Evolutionary conservation across 1,284 basidiomycete genomes (phyloP).

Genomic region (Ustilago xerochloae): DNA sequence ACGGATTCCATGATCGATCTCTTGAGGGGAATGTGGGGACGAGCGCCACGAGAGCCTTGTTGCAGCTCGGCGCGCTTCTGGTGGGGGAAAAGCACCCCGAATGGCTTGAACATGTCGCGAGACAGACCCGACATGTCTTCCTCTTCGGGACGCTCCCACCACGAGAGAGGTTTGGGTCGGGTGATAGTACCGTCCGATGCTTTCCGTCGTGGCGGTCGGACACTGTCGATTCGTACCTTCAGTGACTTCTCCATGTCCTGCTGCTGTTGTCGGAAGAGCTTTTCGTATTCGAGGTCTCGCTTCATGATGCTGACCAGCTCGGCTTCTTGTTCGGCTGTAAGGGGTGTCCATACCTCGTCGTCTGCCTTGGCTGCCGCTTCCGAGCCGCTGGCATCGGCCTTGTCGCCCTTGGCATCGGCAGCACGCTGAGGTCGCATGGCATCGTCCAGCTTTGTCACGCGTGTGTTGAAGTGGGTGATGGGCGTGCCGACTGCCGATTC

Average conservation of each 20-base stretch:
- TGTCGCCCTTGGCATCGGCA: constrained; percentile 69
- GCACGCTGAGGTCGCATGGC: constrained; percentile 70
- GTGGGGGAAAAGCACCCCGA: constrained; percentile 56
- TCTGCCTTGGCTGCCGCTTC: constrained; percentile 7
- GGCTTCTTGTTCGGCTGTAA: constrained; percentile 72
- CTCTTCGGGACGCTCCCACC: constrained; percentile 61
- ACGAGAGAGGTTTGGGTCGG: constrained; percentile 50
- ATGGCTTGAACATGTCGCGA: constrained; percentile 44
- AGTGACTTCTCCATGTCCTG: constrained; percentile 51
- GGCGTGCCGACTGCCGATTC: constrained; percentile 68
- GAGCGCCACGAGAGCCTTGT: constrained; percentile 66
- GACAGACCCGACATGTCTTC: constrained; percentile 33
- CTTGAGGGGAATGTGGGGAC: constrained; percentile 48
- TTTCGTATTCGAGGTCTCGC: constrained; percentile 72
- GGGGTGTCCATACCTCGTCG: constrained; percentile 61
- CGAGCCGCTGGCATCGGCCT: constrained; percentile 4
- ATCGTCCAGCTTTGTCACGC: constrained; percentile 73
- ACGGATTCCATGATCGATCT: constrained; percentile 72
- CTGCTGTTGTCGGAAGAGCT: constrained; percentile 62
- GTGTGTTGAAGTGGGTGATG: constrained; percentile 76
- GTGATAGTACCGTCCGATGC: constrained; percentile 38
- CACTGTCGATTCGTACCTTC: constrained; percentile 41
- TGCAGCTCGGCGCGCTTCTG: constrained; percentile 73
- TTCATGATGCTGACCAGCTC: constrained; percentile 73
- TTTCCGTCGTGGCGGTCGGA: constrained; percentile 45